Percentiles rank a stretch among this genome's conserved stretches.
phyloP scores from a whole-genome alignment of 352 stramenopile species.

The Phytophthora lateralis region DNA sequence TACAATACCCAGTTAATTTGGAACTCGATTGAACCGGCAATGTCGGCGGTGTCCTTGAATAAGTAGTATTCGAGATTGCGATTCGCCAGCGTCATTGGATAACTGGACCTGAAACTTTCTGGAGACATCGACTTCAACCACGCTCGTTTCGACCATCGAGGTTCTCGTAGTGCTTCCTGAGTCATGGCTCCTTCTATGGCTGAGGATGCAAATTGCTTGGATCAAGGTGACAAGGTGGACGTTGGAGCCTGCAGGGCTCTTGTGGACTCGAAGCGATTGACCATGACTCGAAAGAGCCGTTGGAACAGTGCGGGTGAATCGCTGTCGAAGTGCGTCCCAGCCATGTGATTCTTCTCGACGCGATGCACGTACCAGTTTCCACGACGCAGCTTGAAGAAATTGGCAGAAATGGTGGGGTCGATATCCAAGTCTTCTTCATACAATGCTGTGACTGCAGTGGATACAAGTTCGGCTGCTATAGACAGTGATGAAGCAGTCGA shows the following conservation, averaged over 20 bases:
- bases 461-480: conserved; percentile 22
- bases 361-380: conserved; percentile 69
- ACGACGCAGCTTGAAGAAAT: conserved; percentile 20
- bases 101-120: background rate
- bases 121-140: background rate
- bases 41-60: background rate
- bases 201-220: no score
- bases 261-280: conserved; percentile 43
- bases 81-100: no score
- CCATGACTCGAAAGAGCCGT: conserved; percentile 66
- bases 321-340: conserved; percentile 64
- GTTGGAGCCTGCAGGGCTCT: background rate
- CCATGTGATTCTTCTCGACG: conserved; percentile 74
- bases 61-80: background rate
- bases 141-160: no score
- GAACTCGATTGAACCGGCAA: background rate
- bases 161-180: no score
- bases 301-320: conserved; percentile 60
- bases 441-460: background rate
- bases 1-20: background rate
- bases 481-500: conserved; percentile 32
- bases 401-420: conserved; percentile 14
- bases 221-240: conserved; percentile 1
- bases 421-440: conserved; percentile 13
- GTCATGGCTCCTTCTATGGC: no score